Conservation (phyloP, 2,329 filamentous ascomycete genomes). For the Xylariomycetidae sp. region DNA sequence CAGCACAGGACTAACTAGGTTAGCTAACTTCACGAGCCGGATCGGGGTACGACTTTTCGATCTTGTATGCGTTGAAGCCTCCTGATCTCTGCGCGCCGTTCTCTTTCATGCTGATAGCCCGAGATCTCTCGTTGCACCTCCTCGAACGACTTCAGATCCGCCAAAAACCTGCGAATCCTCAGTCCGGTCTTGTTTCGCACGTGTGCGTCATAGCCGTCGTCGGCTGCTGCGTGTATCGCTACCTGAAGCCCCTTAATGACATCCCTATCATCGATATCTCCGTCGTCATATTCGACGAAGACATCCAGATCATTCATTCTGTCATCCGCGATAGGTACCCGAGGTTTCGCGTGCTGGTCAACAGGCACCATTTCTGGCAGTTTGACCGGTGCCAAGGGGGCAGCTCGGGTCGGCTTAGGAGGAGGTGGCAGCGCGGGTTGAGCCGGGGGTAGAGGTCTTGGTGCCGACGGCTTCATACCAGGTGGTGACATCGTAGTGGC, state of each 20-base stretch:
- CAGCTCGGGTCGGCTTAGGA: too few relatives aligned
- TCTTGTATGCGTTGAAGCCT: constrained; percentile 4
- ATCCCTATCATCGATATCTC: constrained; percentile 42
- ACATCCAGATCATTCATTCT: constrained; percentile 21
- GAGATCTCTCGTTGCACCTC: constrained; percentile 31
- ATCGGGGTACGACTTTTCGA: constrained; percentile 1
- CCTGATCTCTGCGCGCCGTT: constrained; percentile 10
- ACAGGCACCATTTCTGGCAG: neutral
- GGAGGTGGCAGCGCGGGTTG: too few relatives aligned
- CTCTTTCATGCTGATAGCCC: constrained; percentile 14
- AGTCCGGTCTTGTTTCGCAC: constrained; percentile 48
- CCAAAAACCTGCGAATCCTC: constrained; percentile 49
- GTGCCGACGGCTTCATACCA: too few relatives aligned
- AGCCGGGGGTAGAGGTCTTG: too few relatives aligned
- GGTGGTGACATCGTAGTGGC: too few relatives aligned
- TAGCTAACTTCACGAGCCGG: constrained; percentile 1
- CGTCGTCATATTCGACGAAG: constrained; percentile 31
- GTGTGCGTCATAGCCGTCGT: constrained; percentile 48
- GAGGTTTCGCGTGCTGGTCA: constrained; percentile 14
- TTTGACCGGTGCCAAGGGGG: too few relatives aligned
- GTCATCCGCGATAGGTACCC: constrained; percentile 10
- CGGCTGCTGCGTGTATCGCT: constrained; percentile 51
- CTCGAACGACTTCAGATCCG: constrained; percentile 49
- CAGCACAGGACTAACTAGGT: neutral
- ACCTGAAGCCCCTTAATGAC: constrained; percentile 52